Percentiles rank a stretch among this genome's conserved stretches.
phyloP scores from a whole-genome alignment of 2,329 filamentous ascomycete genomes.

The Chrysoporthe puriensis region DNA sequence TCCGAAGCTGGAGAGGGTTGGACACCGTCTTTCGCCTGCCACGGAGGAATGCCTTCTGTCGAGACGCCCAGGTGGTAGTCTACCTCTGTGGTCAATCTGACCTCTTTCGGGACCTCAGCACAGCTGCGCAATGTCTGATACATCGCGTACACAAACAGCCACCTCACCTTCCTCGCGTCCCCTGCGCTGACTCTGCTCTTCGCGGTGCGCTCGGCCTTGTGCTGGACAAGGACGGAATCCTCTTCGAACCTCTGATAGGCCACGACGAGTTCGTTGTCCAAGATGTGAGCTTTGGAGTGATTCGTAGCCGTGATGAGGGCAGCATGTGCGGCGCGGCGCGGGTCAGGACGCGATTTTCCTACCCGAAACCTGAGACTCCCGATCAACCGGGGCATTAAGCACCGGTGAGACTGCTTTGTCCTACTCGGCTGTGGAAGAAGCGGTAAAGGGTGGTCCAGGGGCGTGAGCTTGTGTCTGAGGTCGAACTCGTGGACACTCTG shows the following conservation, averaged over 20 bases:
- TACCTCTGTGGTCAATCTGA: constrained; percentile 58
- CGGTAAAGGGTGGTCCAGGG: constrained; percentile 69
- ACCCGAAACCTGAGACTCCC: constrained; percentile 27
- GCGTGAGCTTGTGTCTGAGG: constrained; percentile 56
- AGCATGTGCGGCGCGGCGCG: constrained; percentile 54
- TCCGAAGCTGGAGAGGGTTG: background rate
- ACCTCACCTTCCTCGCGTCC: constrained; percentile 77
- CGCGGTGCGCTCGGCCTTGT: constrained; percentile 58
- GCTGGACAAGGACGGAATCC: constrained; percentile 52
- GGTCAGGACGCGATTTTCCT: constrained; percentile 51
- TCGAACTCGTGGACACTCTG: constrained; percentile 73
- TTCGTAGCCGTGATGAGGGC: constrained; percentile 59
- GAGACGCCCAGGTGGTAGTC: constrained; percentile 60
- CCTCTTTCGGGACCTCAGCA: constrained; percentile 63
- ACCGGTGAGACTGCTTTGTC: constrained; percentile 23
- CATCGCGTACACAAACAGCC: constrained; percentile 75
- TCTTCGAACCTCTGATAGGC: constrained; percentile 74
- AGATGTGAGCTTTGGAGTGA: constrained; percentile 39
- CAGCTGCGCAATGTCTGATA: constrained; percentile 73
- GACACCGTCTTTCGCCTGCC: constrained; percentile 38
- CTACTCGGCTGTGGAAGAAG: constrained; percentile 58
- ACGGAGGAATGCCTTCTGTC: constrained; percentile 49
- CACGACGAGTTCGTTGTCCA: constrained; percentile 62
- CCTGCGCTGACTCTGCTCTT: constrained; percentile 55
- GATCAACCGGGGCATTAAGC: constrained; percentile 46